Conservation (phyloP, 78 protist genomes). For the Blattamonas nauphoetae region DNA sequence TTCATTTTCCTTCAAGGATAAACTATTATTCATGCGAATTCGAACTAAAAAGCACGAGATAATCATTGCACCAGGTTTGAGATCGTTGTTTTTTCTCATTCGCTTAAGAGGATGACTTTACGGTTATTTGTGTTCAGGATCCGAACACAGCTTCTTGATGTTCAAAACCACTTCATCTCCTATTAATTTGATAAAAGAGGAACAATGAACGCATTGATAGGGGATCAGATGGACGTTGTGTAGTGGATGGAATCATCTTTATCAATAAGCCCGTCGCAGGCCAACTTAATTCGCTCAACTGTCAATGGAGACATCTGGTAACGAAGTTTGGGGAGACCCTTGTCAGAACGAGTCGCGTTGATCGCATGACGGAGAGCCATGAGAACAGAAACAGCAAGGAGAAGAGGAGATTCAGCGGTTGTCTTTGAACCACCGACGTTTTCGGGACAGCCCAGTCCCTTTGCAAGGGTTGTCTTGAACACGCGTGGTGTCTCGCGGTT, state of each 20-base stretch:
- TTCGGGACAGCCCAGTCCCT: neutral
- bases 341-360: neutral
- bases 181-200: no score
- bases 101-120: neutral
- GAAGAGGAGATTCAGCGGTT: slow-evolving; percentile 27
- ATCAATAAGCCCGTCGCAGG: neutral
- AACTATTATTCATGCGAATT: neutral
- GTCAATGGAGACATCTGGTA: neutral
- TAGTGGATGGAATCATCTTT: neutral
- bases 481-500: slow-evolving; percentile 1
- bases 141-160: no score
- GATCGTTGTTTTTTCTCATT: neutral
- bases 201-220: no score
- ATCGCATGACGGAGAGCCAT: slow-evolving; percentile 11
- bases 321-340: neutral
- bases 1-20: neutral
- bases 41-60: neutral
- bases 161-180: no score
- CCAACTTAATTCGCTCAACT: neutral
- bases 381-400: slow-evolving; percentile 1
- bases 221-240: no score
- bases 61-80: neutral
- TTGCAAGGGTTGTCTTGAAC: neutral
- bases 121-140: neutral
- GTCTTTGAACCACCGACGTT: neutral